Percentiles rank a stretch among this genome's conserved stretches.
Evolutionary conservation across 108 stramenopile species (phyloP).

Genomic region (Stephanodiscus minutulus): DNA sequence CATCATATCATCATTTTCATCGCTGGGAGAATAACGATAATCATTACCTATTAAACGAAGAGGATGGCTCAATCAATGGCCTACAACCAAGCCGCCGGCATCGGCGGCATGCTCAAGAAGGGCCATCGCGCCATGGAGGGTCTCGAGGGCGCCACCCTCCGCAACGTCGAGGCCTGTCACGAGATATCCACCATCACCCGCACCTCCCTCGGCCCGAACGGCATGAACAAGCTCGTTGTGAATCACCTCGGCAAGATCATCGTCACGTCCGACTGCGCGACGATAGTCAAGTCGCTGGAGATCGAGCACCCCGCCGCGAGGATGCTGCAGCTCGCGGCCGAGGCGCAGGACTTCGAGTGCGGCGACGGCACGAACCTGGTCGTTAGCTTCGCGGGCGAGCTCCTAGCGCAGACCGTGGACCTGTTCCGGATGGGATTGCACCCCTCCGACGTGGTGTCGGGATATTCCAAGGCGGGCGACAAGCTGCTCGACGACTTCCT

Average conservation of each 20-base stretch:
- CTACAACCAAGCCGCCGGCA: conserved; percentile 85
- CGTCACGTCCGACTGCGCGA: conserved; percentile 96
- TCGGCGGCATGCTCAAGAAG: conserved; percentile 87
- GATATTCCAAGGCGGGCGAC: conserved; percentile 80
- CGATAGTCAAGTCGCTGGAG: conserved; percentile 95
- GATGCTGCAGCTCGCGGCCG: conserved; percentile 89
- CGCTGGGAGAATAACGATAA: not conserved
- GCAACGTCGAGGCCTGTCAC: conserved; percentile 95
- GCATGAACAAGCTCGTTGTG: conserved; percentile 97
- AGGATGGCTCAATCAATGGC: conserved; percentile 82
- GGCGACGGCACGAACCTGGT: conserved; percentile 96
- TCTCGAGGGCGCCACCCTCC: conserved; percentile 63
- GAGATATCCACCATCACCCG: conserved; percentile 91
- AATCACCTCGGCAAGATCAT: conserved; percentile 99
- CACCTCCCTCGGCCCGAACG: conserved; percentile 96
- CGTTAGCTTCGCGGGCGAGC: conserved; percentile 92
- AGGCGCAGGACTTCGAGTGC: conserved; percentile 94
- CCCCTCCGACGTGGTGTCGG: conserved; percentile 92
- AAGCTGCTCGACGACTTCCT: conserved; percentile 73
- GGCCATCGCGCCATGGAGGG: conserved; percentile 73
- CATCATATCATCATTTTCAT: not conserved
- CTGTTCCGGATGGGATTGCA: conserved; percentile 94
- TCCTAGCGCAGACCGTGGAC: conserved; percentile 86
- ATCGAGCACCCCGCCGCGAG: conserved; percentile 99
- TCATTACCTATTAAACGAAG: not conserved